A percentile compares a stretch with the other conserved stretches of the same genome.
phyloP scores from a whole-genome alignment of 805 yeast genomes.

The Brettanomyces sp. region DNA sequence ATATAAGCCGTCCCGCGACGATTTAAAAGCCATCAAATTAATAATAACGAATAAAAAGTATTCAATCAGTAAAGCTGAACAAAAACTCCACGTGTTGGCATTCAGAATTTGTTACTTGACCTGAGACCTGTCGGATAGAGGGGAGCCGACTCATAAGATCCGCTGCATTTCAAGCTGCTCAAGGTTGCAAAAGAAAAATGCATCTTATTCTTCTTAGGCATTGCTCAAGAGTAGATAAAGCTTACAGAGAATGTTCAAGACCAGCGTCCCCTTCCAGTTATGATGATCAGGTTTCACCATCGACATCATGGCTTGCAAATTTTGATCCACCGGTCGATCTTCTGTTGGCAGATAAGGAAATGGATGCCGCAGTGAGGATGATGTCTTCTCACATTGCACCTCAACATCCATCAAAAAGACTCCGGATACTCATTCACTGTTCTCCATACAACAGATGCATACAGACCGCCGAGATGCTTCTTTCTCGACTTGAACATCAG shows the following conservation, averaged over 20 bases:
- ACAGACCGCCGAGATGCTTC: slow-evolving; percentile 28
- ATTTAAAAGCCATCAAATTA: no score
- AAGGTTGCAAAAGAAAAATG: slow-evolving; percentile 10
- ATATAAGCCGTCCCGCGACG: no score
- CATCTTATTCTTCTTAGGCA: slow-evolving; percentile 26
- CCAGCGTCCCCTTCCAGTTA: slow-evolving; percentile 1
- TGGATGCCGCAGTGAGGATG: slow-evolving; percentile 20
- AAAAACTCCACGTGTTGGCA: no score
- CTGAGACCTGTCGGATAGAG: no score
- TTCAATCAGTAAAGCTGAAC: no score
- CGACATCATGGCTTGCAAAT: slow-evolving; percentile 24
- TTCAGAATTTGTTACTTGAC: no score
- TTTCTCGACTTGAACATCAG: slow-evolving; percentile 11
- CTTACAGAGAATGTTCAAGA: slow-evolving; percentile 7
- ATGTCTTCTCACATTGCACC: slow-evolving; percentile 15
- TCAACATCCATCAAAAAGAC: slow-evolving; percentile 1
- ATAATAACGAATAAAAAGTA: no score
- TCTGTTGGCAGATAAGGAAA: slow-evolving; percentile 14
- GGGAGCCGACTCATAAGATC: no score
- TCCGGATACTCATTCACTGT: slow-evolving; percentile 25
- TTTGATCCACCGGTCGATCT: slow-evolving; percentile 28
- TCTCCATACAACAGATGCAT: slow-evolving; percentile 37
- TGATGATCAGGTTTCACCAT: not conserved
- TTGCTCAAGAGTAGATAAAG: slow-evolving; percentile 24
- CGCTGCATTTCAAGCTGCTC: not conserved